These are phyloP conservation scores for Miamiensis avidus DNA, from an alignment of 169 alveolate genomes.

Conservation along the genomic window DNA sequence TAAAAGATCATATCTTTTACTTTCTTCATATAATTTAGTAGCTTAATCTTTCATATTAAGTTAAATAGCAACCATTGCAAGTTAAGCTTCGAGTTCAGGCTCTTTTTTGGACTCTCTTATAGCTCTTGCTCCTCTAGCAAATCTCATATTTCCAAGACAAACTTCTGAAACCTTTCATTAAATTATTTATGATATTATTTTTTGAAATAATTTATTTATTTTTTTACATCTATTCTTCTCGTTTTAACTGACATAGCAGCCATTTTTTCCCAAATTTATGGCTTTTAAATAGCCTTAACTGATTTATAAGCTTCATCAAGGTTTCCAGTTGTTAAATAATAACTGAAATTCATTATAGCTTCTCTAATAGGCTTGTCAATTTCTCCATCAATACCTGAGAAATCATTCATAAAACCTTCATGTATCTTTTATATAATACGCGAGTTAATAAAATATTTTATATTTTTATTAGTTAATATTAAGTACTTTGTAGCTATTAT, in stretches of 20 bases:
- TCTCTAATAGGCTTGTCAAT: constrained; percentile 74
- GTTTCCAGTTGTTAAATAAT: constrained; percentile 83
- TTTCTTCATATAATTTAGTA: constrained; percentile 70
- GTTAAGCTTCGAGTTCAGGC: constrained; percentile 82
- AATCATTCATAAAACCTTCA: constrained; percentile 77
- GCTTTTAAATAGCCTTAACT: constrained; percentile 77
- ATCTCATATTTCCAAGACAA: constrained; percentile 88
- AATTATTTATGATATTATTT: too few species aligned
- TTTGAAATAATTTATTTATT: neutral
- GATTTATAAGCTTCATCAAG: constrained; percentile 90
- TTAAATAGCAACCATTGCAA: constrained; percentile 89
- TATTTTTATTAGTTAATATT: too few species aligned
- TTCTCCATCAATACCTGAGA: constrained; percentile 81
- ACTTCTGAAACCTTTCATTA: constrained; percentile 66
- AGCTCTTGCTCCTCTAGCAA: constrained; percentile 87
- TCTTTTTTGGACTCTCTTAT: constrained; percentile 86
- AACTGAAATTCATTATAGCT: constrained; percentile 83
- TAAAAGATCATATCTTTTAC: constrained; percentile 81
- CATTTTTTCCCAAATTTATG: constrained; percentile 89
- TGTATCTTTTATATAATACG: constrained; percentile 4
- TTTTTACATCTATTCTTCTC: constrained; percentile 80
- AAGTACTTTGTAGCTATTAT: neutral
- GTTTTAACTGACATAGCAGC: constrained; percentile 89
- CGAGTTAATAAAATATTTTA: too few species aligned
- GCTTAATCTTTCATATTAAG: constrained; percentile 88